Percentiles rank a stretch among this genome's conserved stretches.
Evolutionary conservation across 805 yeast species (phyloP).

Genomic region (Nadsonia fulvescens): DNA sequence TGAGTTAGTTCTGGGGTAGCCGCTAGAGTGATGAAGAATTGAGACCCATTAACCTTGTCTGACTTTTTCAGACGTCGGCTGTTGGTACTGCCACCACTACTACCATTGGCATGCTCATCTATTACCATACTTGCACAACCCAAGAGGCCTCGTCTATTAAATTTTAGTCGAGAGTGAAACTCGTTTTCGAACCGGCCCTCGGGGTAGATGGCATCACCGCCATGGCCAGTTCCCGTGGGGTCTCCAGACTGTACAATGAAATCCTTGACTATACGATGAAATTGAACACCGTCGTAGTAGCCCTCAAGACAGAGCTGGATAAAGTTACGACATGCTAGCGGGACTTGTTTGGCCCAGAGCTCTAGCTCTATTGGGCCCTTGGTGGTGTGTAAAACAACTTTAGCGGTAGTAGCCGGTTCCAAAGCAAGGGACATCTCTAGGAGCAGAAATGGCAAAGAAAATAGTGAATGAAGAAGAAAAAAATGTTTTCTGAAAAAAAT

Average conservation of each 20-base stretch:
- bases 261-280: slow-evolving; percentile 23
- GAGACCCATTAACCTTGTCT: slow-evolving; percentile 18
- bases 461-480: slow-evolving; percentile 8
- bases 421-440: slow-evolving; percentile 1
- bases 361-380: slow-evolving; percentile 44
- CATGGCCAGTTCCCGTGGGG: slow-evolving; percentile 18
- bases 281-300: slow-evolving; percentile 23
- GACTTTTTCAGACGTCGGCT: slow-evolving; percentile 2
- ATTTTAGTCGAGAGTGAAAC: slow-evolving; percentile 32
- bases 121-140: slow-evolving; percentile 28
- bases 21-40: slow-evolving; percentile 31
- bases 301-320: slow-evolving; percentile 30
- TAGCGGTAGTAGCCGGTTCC: slow-evolving; percentile 17
- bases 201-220: slow-evolving; percentile 15
- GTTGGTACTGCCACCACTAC: too few species aligned
- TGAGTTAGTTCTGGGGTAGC: slow-evolving; percentile 28
- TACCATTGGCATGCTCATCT: too few species aligned
- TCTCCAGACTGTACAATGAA: slow-evolving; percentile 24
- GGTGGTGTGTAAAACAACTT: slow-evolving; percentile 35
- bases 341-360: slow-evolving; percentile 53
- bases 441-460: slow-evolving; percentile 29
- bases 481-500: too few species aligned
- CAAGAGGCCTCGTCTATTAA: slow-evolving; percentile 33
- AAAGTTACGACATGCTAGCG: slow-evolving; percentile 29
- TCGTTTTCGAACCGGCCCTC: slow-evolving; percentile 23